Evolutionary conservation across 768 basidiomycete genomes (phyloP).

Genomic region (Boletus barrowsii): DNA sequence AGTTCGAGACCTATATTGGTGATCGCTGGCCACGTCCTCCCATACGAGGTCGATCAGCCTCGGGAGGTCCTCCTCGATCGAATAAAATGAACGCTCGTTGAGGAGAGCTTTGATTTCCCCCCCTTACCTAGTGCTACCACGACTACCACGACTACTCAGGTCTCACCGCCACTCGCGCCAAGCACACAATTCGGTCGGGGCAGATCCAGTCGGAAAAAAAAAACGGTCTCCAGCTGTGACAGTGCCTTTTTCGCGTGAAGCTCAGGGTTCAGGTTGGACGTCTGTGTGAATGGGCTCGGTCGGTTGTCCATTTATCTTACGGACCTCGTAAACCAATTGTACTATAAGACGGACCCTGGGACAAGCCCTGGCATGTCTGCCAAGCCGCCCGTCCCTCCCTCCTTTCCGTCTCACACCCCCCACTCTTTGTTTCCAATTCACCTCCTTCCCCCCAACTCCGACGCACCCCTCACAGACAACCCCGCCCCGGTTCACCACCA

Average conservation of each 20-base stretch:
- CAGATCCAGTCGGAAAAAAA: too few species aligned
- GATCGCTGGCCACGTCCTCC: constrained; percentile 1
- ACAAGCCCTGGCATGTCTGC: constrained; percentile 23
- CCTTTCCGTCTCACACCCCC: constrained; percentile 31
- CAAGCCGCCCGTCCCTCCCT: constrained; percentile 38
- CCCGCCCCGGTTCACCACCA: constrained; percentile 17
- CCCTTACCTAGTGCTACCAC: too few species aligned
- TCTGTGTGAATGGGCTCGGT: constrained; percentile 26
- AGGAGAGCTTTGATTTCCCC: too few species aligned
- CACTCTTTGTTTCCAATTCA: constrained; percentile 25
- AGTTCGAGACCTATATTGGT: not conserved
- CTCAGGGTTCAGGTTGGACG: constrained; percentile 19
- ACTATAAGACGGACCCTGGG: constrained; percentile 31
- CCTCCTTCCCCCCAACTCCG: constrained; percentile 1
- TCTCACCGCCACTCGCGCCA: too few species aligned
- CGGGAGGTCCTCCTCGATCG: not conserved
- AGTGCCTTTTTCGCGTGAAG: constrained; percentile 7
- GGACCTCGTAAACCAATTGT: constrained; percentile 5
- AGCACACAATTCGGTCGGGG: too few species aligned
- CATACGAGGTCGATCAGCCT: constrained; percentile 4
- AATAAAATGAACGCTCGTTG: too few species aligned
- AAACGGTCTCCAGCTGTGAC: not conserved
- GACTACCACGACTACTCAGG: too few species aligned
- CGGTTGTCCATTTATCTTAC: constrained; percentile 6
- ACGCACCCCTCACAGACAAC: constrained; percentile 3